These are phyloP conservation scores for Sphagnum tenellum DNA, from an alignment of 225 moss, liverwort and hornwort species.

Conservation along the genomic window DNA sequence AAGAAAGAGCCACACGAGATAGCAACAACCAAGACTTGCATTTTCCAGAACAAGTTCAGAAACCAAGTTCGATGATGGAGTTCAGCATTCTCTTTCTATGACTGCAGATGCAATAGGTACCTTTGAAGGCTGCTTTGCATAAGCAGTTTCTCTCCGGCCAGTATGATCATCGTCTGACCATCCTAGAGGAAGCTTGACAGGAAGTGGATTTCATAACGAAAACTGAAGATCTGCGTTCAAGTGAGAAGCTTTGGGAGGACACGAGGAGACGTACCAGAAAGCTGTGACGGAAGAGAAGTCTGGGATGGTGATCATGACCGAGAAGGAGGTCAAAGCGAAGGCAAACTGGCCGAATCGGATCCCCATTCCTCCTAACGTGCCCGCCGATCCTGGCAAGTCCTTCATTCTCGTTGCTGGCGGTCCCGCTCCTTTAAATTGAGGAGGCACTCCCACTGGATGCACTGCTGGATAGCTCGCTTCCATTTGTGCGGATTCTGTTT, in stretches of 20 bases:
- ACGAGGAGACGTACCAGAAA: constrained; percentile 38
- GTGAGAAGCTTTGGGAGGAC: not conserved
- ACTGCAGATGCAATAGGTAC: too few relatives aligned
- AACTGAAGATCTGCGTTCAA: not conserved
- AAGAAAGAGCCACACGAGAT: too few relatives aligned
- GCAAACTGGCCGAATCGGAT: constrained; percentile 58
- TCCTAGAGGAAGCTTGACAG: too few relatives aligned
- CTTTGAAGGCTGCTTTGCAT: too few relatives aligned
- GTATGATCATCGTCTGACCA: too few relatives aligned
- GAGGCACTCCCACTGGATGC: constrained; percentile 61
- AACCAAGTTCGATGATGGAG: too few relatives aligned
- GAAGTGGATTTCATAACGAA: too few relatives aligned
- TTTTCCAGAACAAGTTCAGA: too few relatives aligned
- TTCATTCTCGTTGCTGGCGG: constrained; percentile 60
- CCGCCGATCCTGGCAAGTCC: constrained; percentile 59
- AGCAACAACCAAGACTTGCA: too few relatives aligned
- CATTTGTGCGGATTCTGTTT: constrained; percentile 11
- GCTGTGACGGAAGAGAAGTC: constrained; percentile 76
- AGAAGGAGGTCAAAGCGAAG: constrained; percentile 53
- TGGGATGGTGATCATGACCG: constrained; percentile 55
- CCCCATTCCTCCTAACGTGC: constrained; percentile 59
- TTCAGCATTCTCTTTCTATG: too few relatives aligned
- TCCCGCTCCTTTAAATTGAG: constrained; percentile 23
- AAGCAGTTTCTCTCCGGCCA: too few relatives aligned
- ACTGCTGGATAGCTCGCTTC: constrained; percentile 63